Base-by-base conservation (phyloP, 2,329 filamentous ascomycete genomes). In the Rhytidhysteron rufulum region DNA sequence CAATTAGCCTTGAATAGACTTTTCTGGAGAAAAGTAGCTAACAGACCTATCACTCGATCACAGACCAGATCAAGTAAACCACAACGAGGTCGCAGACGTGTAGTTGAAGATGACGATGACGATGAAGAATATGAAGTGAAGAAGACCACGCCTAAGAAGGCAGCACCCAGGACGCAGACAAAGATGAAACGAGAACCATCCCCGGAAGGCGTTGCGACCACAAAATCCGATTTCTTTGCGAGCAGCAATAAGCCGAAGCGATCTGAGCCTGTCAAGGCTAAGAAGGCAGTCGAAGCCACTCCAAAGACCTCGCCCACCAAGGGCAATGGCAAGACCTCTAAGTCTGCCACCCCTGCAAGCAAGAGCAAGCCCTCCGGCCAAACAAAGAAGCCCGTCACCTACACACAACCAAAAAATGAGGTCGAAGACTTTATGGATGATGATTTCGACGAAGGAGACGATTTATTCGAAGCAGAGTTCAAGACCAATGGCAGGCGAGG, bases 391-490 rank as follows among this genome's bases (percentile, higher is more conserved):
- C 59, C 54, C 8, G 63, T 67, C 42, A 68, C 65, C 51, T 62
- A 58, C 60, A 63, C 45, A 41, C 45, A 56, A 48, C 48, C 85
- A 49, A 79, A 87, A 16, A 84, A 86, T 39, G 83, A 82, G 24
- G 74, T 78, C 5, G 80, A 87, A 15, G 57, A 63, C 19, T 65
- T 63, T 47, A 53, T 59, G 4, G 62, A 70, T 31, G 58, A 69
- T 36, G 67, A 70, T 34, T 58, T 66, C 32, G 83, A 79, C 32
- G 75, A 67, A 3, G 85, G 79, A n/a, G 85, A 88, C 49, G 90
- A 95, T 53, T 89, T 95, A 16, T 90, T 90, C 63, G 85, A 83
- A 11, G 83, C 85, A 4, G 82, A 87, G 48, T 77, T 76, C 24
- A 85, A 82, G 58, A 77, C 77, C 34, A 71, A 78, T 32, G 80